phyloP scores from a whole-genome alignment of 2,329 filamentous ascomycete genomes.

The Diaporthe velutina region DNA sequence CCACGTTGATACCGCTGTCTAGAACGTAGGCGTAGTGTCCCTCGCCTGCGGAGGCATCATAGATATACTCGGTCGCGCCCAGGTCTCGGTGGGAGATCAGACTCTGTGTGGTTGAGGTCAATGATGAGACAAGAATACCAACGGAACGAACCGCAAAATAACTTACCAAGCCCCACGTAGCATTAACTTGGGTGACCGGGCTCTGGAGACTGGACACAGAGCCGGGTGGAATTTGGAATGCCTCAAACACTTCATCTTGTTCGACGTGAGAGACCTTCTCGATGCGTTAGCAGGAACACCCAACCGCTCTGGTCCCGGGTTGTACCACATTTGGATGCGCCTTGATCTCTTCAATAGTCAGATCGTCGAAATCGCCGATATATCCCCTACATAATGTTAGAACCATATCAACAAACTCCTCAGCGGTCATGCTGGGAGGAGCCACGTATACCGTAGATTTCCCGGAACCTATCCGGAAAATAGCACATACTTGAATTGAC shows the following conservation, averaged over 20 bases:
- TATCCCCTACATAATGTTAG: neutral
- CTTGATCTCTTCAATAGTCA: neutral
- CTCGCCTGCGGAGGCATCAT: conserved; percentile 44
- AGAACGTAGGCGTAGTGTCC: conserved; percentile 57
- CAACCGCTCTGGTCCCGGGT: too few relatives aligned
- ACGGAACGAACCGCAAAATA: neutral
- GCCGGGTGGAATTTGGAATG: neutral
- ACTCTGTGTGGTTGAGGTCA: neutral
- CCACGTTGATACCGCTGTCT: conserved; percentile 57
- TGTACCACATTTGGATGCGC: neutral
- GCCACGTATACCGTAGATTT: too few relatives aligned
- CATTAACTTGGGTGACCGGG: neutral
- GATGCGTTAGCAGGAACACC: neutral
- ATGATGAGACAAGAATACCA: neutral
- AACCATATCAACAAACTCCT: neutral
- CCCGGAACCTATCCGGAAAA: neutral
- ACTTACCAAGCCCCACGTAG: conserved; percentile 4
- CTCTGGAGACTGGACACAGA: neutral
- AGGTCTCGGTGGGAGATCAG: neutral
- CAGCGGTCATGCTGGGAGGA: neutral
- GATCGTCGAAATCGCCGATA: neutral
- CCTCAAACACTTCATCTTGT: neutral
- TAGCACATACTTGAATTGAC: neutral
- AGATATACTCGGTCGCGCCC: conserved; percentile 42
- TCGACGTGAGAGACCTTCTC: neutral